Percentiles rank a stretch among this genome's conserved stretches.
Evolutionary conservation across 2,329 filamentous ascomycete species (phyloP).

Genomic region (Botrytis pseudocinerea): DNA sequence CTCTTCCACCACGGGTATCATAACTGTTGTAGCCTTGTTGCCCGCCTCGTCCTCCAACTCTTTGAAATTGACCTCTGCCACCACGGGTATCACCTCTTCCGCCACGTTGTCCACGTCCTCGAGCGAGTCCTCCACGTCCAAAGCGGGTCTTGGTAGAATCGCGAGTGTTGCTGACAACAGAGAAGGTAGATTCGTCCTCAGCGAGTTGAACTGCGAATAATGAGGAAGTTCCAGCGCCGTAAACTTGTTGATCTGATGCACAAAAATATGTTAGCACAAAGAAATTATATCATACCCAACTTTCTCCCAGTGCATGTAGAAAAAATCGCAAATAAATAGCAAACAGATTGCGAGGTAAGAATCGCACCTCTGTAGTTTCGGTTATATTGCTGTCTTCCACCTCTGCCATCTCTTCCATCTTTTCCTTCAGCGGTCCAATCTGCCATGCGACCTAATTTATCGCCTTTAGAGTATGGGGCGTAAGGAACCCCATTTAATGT

Average conservation of each 20-base stretch:
- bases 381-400: conserved; percentile 85
- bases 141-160: conserved; percentile 85
- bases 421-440: conserved; percentile 96
- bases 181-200: conserved; percentile 97
- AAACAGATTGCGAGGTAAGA: conserved; percentile 27
- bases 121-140: conserved; percentile 86
- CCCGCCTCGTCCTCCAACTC: conserved; percentile 69
- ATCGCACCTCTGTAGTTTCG: conserved; percentile 83
- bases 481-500: conserved; percentile 94
- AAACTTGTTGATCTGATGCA: conserved; percentile 86
- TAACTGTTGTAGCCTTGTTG: conserved; percentile 66
- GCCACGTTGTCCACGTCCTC: conserved; percentile 70
- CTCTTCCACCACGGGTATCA: conserved; percentile 67
- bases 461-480: conserved; percentile 96
- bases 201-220: conserved; percentile 88
- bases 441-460: conserved; percentile 98
- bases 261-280: conserved; percentile 25
- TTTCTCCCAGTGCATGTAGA: conserved; percentile 21
- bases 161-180: conserved; percentile 92
- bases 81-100: conserved; percentile 70
- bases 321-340: conserved; percentile 26
- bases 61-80: conserved; percentile 64
- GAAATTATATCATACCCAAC: conserved; percentile 6
- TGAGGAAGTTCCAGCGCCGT: conserved; percentile 83
- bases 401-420: conserved; percentile 68